These are phyloP conservation scores for Diplogelasinospora grovesii DNA, from an alignment of 495 filamentous ascomycete genomes.

Conservation along the genomic window DNA sequence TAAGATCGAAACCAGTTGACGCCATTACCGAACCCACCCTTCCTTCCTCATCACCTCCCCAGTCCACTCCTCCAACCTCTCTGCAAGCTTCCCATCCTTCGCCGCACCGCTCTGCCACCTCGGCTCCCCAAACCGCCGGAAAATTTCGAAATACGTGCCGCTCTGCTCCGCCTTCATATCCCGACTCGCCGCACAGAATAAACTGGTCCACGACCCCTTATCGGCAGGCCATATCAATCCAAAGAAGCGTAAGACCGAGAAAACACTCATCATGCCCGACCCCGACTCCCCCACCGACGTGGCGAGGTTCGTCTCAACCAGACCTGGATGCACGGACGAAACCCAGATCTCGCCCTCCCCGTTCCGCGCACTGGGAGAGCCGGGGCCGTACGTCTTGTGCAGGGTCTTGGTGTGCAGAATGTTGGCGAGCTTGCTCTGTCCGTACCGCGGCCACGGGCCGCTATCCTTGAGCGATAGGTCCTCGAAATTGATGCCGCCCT, in stretches of 20 bases:
- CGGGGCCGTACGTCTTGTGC: conserved; percentile 30
- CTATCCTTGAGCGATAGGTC: conserved; percentile 15
- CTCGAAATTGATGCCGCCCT: conserved; percentile 30
- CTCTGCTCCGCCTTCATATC: conserved; percentile 6
- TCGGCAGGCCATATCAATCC: conserved; percentile 25
- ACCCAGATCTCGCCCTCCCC: conserved; percentile 35
- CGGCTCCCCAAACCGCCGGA: conserved; percentile 1
- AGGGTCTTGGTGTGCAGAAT: conserved; percentile 27
- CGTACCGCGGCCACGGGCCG: conserved; percentile 12
- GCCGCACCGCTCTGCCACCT: conserved; percentile 7
- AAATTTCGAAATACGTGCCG: conserved; percentile 6
- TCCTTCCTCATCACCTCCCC: conserved; percentile 20
- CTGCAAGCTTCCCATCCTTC: conserved; percentile 17
- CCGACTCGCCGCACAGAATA: conserved; percentile 13
- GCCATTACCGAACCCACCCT: conserved; percentile 9
- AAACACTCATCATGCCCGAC: conserved; percentile 2
- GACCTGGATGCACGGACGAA: conserved; percentile 39
- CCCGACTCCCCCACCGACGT: conserved; percentile 1
- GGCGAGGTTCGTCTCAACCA: conserved; percentile 9
- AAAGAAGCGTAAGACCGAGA: conserved; percentile 9
- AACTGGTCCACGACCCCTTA: conserved; percentile 28
- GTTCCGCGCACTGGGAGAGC: no score
- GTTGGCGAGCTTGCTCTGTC: conserved; percentile 19
- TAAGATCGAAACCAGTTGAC: no score
- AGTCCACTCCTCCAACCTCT: conserved; percentile 23